Evolutionary conservation across 2,329 filamentous ascomycete species (phyloP).

Genomic region (Biscogniauxia mediterranea): DNA sequence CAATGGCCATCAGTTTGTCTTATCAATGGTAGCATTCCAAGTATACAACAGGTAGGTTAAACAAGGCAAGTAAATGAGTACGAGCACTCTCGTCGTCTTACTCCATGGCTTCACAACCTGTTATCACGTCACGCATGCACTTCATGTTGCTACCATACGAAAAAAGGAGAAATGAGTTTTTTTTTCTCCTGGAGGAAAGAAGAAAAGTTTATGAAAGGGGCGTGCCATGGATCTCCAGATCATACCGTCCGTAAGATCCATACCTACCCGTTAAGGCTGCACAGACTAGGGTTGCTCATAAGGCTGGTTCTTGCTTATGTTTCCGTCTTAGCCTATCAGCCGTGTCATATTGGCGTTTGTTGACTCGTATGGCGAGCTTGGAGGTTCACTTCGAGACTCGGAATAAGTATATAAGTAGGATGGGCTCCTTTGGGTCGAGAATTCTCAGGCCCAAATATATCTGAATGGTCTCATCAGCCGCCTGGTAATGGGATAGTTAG

Average conservation of each 20-base stretch:
- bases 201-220: neutral
- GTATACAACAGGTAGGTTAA: too few species aligned
- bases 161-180: neutral
- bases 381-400: neutral
- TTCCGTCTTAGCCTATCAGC: neutral
- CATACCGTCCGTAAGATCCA: neutral
- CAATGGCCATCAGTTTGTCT: neutral
- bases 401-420: neutral
- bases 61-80: neutral
- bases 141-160: neutral
- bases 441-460: neutral
- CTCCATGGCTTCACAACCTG: neutral
- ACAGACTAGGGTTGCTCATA: neutral
- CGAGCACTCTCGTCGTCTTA: neutral
- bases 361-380: neutral
- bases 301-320: neutral
- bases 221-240: neutral
- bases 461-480: neutral
- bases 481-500: neutral
- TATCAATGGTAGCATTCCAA: neutral
- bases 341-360: neutral
- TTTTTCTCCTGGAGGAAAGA: neutral
- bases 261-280: neutral
- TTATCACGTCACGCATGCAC: neutral
- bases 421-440: neutral